Evolutionary conservation across 306 rosid genomes (phyloP).

Genomic region (Alnus rubra): DNA sequence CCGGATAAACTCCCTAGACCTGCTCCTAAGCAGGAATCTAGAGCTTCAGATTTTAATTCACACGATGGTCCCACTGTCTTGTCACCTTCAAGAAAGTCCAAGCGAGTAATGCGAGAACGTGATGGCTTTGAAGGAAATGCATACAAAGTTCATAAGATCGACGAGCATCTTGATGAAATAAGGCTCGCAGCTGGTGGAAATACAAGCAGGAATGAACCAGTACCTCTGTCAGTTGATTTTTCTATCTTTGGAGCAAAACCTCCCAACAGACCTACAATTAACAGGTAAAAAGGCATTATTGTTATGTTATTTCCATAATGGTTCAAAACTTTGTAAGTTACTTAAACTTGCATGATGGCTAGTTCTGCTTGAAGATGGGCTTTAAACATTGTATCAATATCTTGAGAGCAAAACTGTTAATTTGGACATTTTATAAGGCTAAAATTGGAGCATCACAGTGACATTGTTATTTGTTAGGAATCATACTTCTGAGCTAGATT

Average conservation of each 20-base stretch:
- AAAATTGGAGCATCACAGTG: background rate
- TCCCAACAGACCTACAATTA: slow-evolving; percentile 92
- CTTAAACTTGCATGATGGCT: background rate
- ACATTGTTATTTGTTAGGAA: background rate
- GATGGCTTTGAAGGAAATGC: slow-evolving; percentile 72
- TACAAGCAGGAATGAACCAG: slow-evolving; percentile 64
- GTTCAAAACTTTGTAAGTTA: slow-evolving; percentile 7
- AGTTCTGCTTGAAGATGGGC: slow-evolving; percentile 29
- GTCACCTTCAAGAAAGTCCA: slow-evolving; percentile 91
- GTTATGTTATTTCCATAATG: slow-evolving; percentile 20
- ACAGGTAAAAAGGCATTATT: slow-evolving; percentile 55
- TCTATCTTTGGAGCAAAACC: slow-evolving; percentile 86
- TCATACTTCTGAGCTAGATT: background rate
- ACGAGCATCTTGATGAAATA: slow-evolving; percentile 48
- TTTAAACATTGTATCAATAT: slow-evolving; percentile 14
- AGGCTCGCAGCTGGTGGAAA: slow-evolving; percentile 59
- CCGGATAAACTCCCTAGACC: slow-evolving; percentile 97
- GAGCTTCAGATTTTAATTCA: slow-evolving; percentile 56
- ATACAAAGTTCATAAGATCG: slow-evolving; percentile 49
- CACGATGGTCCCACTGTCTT: slow-evolving; percentile 82
- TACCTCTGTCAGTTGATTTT: slow-evolving; percentile 83
- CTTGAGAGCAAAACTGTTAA: background rate
- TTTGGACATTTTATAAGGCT: background rate
- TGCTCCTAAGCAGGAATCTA: slow-evolving; percentile 73
- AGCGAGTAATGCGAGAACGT: slow-evolving; percentile 91